Base-by-base conservation (phyloP, 2,329 filamentous ascomycete genomes). In the Clathrospora elynae region DNA sequence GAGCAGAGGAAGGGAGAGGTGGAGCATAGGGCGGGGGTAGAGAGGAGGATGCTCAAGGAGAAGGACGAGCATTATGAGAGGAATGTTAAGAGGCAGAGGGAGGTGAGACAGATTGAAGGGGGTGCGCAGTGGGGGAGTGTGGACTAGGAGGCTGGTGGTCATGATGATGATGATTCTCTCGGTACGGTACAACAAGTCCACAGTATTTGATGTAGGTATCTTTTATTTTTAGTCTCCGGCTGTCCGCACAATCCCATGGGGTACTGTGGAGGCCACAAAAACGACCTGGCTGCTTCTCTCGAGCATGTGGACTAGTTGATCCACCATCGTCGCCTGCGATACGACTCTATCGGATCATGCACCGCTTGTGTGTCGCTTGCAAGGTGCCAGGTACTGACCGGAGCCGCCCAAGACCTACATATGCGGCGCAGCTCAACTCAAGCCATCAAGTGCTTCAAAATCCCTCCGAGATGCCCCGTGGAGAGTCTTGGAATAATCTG, bases 1-100 rank as follows among this genome's bases (percentile, higher is more conserved):
- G 55, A 63, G 46, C 42, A 57, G 36, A 32, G 64, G 16, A 56
- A 61, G 39, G 36, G 25, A 3, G 63, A 67, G 41, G 17, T 63
- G 10, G 65, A 68, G 33, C 56, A 67, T 39, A 43, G 60, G 10
- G 53, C 51, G 0, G 48, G 34, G 2, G 48, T 63, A 14, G 66
- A 68, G 49, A 50, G 55, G 26, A 45, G 50, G 19, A 49, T 59
- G 49, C 22, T 69, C 8, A 57, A 56, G 51, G 64, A 67, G 32
- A 69, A 67, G 46, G 65, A 69, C 31, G 55, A 67, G 24, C 25
- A 64, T 42, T 67, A 60, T 46, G 59, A 67, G 33, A 46, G 58
- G 44, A 68, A 69, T 51, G 56, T 64, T 2, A 54, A 51, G 41
- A 59, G 62, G 43, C 65, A 68, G 51, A 59, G 58, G 49, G 49